Evolutionary conservation across 306 rosid species (phyloP).

Genomic region (Vigna hirtella): DNA sequence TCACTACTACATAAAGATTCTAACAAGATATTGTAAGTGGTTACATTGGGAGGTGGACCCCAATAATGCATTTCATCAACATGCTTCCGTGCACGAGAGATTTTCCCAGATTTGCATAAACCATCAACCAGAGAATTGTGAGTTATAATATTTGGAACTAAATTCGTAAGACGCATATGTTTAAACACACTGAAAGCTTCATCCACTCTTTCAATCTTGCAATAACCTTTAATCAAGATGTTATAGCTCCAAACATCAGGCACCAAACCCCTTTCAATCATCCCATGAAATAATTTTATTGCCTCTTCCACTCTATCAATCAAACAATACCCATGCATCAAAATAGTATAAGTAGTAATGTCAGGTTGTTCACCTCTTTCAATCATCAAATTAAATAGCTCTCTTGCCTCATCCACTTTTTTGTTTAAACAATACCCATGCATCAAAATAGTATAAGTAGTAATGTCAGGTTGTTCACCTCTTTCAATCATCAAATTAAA

Average conservation of each 20-base stretch:
- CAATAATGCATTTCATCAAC: background rate
- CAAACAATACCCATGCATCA: slow-evolving; percentile 34
- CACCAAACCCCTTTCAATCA: slow-evolving; percentile 35
- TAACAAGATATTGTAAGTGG: slow-evolving; percentile 35
- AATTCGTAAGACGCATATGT: slow-evolving; percentile 20
- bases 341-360: slow-evolving; percentile 22
- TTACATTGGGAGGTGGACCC: slow-evolving; percentile 25
- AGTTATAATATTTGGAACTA: slow-evolving; percentile 30
- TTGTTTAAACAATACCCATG: slow-evolving; percentile 14
- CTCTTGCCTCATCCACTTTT: background rate
- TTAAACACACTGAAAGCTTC: background rate
- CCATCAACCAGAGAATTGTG: slow-evolving; percentile 19
- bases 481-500: slow-evolving; percentile 30
- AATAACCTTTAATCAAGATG: slow-evolving; percentile 35
- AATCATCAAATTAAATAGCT: background rate
- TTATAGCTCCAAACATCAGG: slow-evolving; percentile 40
- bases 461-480: slow-evolving; percentile 2
- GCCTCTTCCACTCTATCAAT: slow-evolving; percentile 18
- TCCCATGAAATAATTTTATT: slow-evolving; percentile 27
- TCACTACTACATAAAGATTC: background rate
- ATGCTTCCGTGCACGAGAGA: background rate
- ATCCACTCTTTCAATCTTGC: slow-evolving; percentile 17
- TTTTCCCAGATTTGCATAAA: slow-evolving; percentile 24
- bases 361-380: slow-evolving; percentile 28
- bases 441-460: slow-evolving; percentile 11